These are phyloP conservation scores for Dothiorella sarmentorum DNA, from an alignment of 2,329 filamentous ascomycete species.

Conservation along the genomic window DNA sequence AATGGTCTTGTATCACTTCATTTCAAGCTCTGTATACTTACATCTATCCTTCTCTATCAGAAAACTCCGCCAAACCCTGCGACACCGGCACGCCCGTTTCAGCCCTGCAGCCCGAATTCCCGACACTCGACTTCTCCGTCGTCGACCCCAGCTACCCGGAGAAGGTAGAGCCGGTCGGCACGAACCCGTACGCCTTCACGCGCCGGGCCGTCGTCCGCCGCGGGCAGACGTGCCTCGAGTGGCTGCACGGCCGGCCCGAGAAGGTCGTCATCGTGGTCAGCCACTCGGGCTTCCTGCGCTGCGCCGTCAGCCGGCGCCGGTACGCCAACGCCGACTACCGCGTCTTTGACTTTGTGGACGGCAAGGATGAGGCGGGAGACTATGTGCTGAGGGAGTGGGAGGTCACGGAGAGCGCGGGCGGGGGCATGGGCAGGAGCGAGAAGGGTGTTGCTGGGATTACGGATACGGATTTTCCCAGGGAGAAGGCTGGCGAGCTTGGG, in stretches of 20 bases:
- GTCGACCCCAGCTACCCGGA: conserved; percentile 58
- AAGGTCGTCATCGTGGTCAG: conserved; percentile 62
- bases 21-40: not conserved
- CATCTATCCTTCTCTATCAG: conserved; percentile 22
- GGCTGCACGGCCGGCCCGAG: conserved; percentile 54
- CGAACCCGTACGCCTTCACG: conserved; percentile 53
- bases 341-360: conserved; percentile 55
- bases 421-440: conserved; percentile 52
- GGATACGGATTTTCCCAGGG: conserved; percentile 26
- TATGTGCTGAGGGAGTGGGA: conserved; percentile 47
- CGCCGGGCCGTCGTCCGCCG: conserved; percentile 53
- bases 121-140: conserved; percentile 53
- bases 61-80: conserved; percentile 52
- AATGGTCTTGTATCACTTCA: not conserved
- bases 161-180: conserved; percentile 52
- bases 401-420: conserved; percentile 43
- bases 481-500: conserved; percentile 10
- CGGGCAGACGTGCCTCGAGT: conserved; percentile 50
- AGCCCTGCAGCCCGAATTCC: conserved; percentile 49
- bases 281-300: conserved; percentile 62
- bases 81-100: conserved; percentile 56
- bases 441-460: conserved; percentile 29
- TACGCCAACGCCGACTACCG: conserved; percentile 62
- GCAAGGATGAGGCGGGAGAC: conserved; percentile 34
- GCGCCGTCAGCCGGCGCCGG: conserved; percentile 50